Evolutionary conservation across 2,329 filamentous ascomycete genomes (phyloP), one percentile per base, ranked within the genome.

Genomic region (Byssochlamys sp.): DNA sequence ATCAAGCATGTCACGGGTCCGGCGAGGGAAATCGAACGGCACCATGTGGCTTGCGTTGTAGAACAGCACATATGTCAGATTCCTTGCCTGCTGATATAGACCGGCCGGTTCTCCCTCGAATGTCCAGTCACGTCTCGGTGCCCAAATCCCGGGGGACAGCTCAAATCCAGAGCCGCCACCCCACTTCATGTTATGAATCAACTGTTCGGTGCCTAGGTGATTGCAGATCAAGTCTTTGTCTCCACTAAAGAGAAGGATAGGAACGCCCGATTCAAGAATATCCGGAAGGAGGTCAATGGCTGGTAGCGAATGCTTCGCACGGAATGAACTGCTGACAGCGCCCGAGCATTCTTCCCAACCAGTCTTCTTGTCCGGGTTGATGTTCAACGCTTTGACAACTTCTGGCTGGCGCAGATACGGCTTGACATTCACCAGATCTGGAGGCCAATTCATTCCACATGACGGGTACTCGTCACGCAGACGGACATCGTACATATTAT

Each of bases 1-100:
- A 73, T 99, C 92, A 14, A 99, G 84, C 94, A 99, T 99, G 71
- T 97, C 94, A 60, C 92, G 84, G 24, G 86, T 88, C 60, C 91
- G 87, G 53, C 90, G 85, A 1, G 92, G 87, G 66, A 88, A 89
- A 73, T 99, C 92, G 68, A 94, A 97, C 0, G 94, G 95, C 1
- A 99, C 94, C 94, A 99, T 99, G 74, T 99, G 94, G 54, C 89
- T 95, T 14, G 90, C 86, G 72, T 99, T 95, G 78, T 95, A 90
- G 75, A 97, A 96, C 48, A 95, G 80, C 31, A 99, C 86, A 69
- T 99, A 99, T 0, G 94, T 96, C 60, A 99, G 77, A 74, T 99
- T 99, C 63, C 95, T 86, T 1, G 94, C 92, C 71, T 91, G 84
- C 73, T 99, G 95, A 80, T 92, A 99, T 69, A 95, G 90, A 26